These are phyloP conservation scores for Exophiala mesophila DNA, from an alignment of 2,329 filamentous ascomycete genomes.

Conservation along the genomic window DNA sequence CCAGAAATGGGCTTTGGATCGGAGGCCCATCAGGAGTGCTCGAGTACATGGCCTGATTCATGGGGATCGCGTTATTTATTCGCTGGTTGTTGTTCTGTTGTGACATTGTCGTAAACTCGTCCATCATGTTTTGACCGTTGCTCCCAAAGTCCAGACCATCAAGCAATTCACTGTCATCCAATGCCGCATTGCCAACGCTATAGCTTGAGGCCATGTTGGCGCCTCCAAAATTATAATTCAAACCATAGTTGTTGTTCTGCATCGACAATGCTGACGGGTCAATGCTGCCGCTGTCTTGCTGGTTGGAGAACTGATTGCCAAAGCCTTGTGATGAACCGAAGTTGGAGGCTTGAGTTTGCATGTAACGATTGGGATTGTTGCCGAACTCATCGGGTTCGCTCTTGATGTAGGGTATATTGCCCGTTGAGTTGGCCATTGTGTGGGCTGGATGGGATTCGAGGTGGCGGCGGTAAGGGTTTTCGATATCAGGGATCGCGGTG, in stretches of 20 bases:
- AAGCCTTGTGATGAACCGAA: constrained; percentile 33
- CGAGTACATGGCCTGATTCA: constrained; percentile 71
- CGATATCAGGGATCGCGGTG: constrained; percentile 4
- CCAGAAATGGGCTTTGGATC: constrained; percentile 82
- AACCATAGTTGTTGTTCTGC: constrained; percentile 45
- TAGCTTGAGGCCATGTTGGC: constrained; percentile 67
- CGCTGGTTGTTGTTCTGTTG: constrained; percentile 53
- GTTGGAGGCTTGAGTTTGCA: constrained; percentile 35
- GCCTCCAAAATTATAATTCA: constrained; percentile 56
- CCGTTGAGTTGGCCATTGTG: constrained; percentile 51
- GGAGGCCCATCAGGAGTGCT: constrained; percentile 88
- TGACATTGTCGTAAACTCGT: constrained; percentile 18
- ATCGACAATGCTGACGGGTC: constrained; percentile 83
- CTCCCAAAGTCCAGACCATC: constrained; percentile 55
- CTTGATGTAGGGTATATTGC: constrained; percentile 61
- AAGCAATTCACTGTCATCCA: constrained; percentile 75
- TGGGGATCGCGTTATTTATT: constrained; percentile 48
- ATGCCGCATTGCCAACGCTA: constrained; percentile 68
- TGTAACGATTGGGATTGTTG: constrained; percentile 49
- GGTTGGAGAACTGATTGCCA: constrained; percentile 45
- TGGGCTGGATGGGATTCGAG: too few relatives aligned
- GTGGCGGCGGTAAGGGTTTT: too few relatives aligned
- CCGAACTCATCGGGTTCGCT: constrained; percentile 60
- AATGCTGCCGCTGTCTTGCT: constrained; percentile 55
- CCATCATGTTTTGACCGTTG: constrained; percentile 18